Evolutionary conservation across 768 basidiomycete species (phyloP).

Genomic region (Saitozyma podzolica): DNA sequence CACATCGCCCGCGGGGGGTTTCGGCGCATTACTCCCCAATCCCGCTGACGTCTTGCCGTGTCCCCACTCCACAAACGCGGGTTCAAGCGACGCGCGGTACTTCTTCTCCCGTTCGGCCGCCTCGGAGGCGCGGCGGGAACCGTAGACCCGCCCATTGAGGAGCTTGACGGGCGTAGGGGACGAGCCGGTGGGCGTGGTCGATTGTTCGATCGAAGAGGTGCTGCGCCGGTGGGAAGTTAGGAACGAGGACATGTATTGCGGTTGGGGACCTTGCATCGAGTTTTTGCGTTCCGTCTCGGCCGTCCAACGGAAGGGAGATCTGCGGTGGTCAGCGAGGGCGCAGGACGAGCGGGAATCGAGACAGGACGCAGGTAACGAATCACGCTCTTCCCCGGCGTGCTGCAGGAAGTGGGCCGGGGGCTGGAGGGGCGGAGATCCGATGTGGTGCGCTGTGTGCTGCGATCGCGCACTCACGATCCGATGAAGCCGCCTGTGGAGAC

Average conservation of each 20-base stretch:
- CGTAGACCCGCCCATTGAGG: conserved; percentile 86
- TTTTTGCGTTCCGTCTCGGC: conserved; percentile 34
- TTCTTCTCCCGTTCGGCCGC: conserved; percentile 33
- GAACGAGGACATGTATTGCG: conserved; percentile 12
- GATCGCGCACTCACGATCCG: conserved; percentile 36
- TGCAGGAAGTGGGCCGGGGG: no score
- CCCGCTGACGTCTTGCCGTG: conserved; percentile 61
- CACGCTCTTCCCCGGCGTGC: no score
- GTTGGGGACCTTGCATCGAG: conserved; percentile 32
- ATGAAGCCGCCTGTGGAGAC: conserved; percentile 51
- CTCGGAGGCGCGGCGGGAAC: conserved; percentile 51
- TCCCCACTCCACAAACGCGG: conserved; percentile 91
- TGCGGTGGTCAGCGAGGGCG: conserved; percentile 8
- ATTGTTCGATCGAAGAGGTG: conserved; percentile 46
- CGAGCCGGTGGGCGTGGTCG: conserved; percentile 11
- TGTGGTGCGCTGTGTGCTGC: background rate
- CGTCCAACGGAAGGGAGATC: conserved; percentile 46
- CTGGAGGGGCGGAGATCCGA: background rate
- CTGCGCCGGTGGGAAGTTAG: conserved; percentile 21
- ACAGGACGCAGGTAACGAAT: background rate
- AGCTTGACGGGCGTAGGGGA: conserved; percentile 54
- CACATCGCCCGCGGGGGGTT: background rate
- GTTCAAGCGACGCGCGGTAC: conserved; percentile 56
- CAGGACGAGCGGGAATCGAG: background rate
- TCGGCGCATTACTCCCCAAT: conserved; percentile 59